Evolutionary conservation across 2,329 filamentous ascomycete genomes (phyloP).

Genomic region (Diaporthe amygdali): DNA sequence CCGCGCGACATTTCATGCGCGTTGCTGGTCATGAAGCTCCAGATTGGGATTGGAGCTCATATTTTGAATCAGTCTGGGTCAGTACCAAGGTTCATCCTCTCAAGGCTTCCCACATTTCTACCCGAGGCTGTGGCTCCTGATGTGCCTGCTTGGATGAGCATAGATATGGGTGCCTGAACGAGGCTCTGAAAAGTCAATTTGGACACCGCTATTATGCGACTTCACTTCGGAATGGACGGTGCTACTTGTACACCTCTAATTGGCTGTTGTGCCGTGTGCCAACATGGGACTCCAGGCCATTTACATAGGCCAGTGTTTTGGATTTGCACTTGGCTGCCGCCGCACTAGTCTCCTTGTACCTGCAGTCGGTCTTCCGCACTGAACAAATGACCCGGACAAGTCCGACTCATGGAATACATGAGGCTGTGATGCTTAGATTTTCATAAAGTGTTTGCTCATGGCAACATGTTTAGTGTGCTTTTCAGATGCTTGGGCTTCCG

Average conservation of each 20-base stretch:
- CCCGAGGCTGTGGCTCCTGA: background rate
- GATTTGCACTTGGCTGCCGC: background rate
- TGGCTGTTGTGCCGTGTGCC: background rate
- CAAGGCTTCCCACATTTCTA: background rate
- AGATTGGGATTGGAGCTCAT: background rate
- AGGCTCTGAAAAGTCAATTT: constrained; percentile 13
- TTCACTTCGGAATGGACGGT: background rate
- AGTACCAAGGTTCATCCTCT: background rate
- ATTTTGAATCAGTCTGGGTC: background rate
- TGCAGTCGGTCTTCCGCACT: background rate
- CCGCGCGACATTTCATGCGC: constrained; percentile 1
- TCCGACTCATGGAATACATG: too few relatives aligned
- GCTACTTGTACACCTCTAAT: constrained; percentile 8
- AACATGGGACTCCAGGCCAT: background rate
- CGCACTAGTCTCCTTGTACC: background rate
- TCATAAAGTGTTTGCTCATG: too few relatives aligned
- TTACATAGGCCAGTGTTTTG: background rate
- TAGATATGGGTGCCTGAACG: background rate
- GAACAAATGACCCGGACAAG: background rate
- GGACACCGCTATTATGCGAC: constrained; percentile 1
- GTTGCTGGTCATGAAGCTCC: background rate
- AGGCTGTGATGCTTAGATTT: too few relatives aligned
- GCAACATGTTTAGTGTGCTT: background rate
- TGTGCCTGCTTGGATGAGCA: background rate
- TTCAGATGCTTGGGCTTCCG: background rate